Conservation (phyloP, 176 grass and related monocot genomes). For the Elaeis guineensis region DNA sequence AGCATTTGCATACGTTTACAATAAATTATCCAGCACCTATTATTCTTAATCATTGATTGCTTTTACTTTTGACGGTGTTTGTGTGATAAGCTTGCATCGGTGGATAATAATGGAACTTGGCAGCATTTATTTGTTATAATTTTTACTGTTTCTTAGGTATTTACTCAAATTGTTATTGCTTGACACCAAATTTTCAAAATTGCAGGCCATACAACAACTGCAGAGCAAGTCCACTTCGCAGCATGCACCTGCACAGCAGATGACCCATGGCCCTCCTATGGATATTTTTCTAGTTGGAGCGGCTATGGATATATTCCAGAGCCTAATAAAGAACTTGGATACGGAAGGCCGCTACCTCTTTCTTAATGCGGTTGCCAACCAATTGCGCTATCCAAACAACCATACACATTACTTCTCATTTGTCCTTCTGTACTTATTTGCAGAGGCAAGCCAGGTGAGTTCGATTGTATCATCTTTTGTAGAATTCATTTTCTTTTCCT, state of each 20-base stretch:
- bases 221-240: slow-evolving; percentile 53
- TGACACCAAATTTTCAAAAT: too few relatives aligned
- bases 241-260: slow-evolving; percentile 51
- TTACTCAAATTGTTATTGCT: too few relatives aligned
- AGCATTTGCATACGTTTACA: too few relatives aligned
- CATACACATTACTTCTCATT: slow-evolving; percentile 97
- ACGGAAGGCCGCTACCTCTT: slow-evolving; percentile 79
- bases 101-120: too few relatives aligned
- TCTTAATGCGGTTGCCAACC: slow-evolving; percentile 87
- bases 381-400: slow-evolving; percentile 87
- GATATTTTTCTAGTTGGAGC: slow-evolving; percentile 79
- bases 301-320: slow-evolving; percentile 75
- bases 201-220: slow-evolving; percentile 77
- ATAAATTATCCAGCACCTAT: too few relatives aligned
- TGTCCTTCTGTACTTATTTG: slow-evolving; percentile 86
- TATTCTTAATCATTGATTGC: too few relatives aligned
- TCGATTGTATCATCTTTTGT: background rate
- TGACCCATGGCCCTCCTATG: slow-evolving; percentile 44
- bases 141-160: too few relatives aligned
- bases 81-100: too few relatives aligned
- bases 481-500: too few relatives aligned
- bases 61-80: too few relatives aligned
- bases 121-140: too few relatives aligned
- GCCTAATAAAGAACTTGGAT: slow-evolving; percentile 76
- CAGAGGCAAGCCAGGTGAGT: slow-evolving; percentile 65